phyloP scores from a whole-genome alignment of 2,329 filamentous ascomycete species.

The Calonectria hongkongensis region DNA sequence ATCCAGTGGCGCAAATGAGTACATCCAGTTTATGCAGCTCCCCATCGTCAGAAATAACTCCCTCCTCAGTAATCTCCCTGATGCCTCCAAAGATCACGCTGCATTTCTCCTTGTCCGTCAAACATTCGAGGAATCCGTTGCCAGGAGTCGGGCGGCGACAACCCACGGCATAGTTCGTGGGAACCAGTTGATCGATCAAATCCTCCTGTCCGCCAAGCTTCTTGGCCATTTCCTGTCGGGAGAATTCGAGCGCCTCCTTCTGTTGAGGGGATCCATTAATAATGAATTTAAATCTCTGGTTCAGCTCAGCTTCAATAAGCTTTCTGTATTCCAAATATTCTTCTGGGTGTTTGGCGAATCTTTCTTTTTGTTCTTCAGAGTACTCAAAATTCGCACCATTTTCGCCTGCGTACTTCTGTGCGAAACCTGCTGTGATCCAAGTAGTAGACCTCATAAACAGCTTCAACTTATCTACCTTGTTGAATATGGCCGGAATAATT shows the following conservation, averaged over 20 bases:
- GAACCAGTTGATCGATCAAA: not conserved
- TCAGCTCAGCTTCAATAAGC: not conserved
- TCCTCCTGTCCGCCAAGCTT: conserved; percentile 9
- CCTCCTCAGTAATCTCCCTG: conserved; percentile 8
- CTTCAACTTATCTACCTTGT: conserved; percentile 1
- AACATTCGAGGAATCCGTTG: conserved; percentile 12
- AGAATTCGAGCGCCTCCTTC: not conserved
- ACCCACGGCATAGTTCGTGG: not conserved
- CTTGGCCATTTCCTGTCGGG: conserved; percentile 1
- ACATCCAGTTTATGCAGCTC: conserved; percentile 1
- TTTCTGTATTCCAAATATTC: conserved; percentile 15
- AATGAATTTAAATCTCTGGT: conserved; percentile 9
- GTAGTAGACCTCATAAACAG: conserved; percentile 14
- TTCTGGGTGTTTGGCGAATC: not conserved
- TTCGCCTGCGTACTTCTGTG: conserved; percentile 10
- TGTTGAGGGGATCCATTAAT: not conserved
- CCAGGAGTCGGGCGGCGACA: conserved; percentile 11
- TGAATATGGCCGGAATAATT: conserved; percentile 10
- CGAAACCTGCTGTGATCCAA: conserved; percentile 13
- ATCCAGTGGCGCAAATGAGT: conserved; percentile 9
- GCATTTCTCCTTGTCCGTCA: not conserved
- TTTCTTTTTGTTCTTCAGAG: conserved; percentile 7
- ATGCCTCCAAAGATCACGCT: not conserved
- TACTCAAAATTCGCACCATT: conserved; percentile 13
- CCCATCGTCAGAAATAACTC: not conserved